Evolutionary conservation across 768 basidiomycete genomes (phyloP).

Genomic region (Lentinula sp.): DNA sequence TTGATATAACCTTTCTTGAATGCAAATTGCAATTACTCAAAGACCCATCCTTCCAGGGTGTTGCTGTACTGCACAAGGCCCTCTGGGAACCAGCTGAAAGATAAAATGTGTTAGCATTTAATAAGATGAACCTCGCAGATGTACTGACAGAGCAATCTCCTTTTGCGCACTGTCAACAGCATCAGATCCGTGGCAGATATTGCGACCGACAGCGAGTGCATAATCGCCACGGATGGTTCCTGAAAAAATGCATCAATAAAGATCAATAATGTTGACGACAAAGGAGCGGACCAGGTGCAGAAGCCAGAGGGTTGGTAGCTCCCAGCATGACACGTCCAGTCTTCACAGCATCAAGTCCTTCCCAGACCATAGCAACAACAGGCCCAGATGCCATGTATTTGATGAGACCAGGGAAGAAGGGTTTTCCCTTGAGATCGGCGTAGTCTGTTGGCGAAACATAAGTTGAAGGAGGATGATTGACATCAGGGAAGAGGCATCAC

Average conservation of each 20-base stretch:
- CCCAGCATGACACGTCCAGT: conserved; percentile 95
- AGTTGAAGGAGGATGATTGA: conserved; percentile 9
- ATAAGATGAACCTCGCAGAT: not conserved
- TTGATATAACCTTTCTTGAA: not conserved
- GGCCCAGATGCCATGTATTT: conserved; percentile 96
- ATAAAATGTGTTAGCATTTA: conserved; percentile 6
- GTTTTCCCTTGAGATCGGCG: conserved; percentile 87
- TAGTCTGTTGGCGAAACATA: conserved; percentile 58
- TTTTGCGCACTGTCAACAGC: conserved; percentile 86
- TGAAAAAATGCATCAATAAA: conserved; percentile 20
- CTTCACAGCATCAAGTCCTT: conserved; percentile 92
- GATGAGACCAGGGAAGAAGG: conserved; percentile 96
- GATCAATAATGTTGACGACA: not conserved
- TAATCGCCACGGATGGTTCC: conserved; percentile 96
- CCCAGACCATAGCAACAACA: conserved; percentile 93
- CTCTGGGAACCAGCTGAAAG: conserved; percentile 84
- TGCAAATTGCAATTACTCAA: conserved; percentile 46
- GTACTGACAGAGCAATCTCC: conserved; percentile 84
- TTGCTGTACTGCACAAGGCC: conserved; percentile 67
- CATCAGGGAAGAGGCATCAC: conserved; percentile 28
- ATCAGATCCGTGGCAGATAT: conserved; percentile 91
- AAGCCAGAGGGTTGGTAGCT: conserved; percentile 92
- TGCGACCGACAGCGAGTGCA: conserved; percentile 90
- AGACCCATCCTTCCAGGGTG: conserved; percentile 67
- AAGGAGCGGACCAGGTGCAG: conserved; percentile 62